Conservation (phyloP, 257 asterid genomes). For the Solanum pennellii region DNA sequence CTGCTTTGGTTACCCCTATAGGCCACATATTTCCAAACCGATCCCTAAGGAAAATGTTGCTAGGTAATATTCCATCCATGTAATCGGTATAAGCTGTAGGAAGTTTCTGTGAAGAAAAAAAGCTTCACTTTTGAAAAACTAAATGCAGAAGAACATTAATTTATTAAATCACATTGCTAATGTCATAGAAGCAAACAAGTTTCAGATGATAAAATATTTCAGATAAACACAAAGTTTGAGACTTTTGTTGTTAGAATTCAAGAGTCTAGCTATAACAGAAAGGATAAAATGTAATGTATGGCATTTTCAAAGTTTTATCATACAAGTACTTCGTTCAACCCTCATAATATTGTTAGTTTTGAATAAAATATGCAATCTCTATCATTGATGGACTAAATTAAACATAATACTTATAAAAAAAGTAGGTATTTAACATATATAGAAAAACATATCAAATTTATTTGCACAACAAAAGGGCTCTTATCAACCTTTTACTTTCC, state of each 20-base stretch:
- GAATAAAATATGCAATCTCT: background rate
- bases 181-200: no score
- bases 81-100: background rate
- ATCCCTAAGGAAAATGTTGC: background rate
- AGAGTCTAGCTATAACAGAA: no score
- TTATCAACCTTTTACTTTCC: background rate
- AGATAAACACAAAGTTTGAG: background rate
- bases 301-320: background rate
- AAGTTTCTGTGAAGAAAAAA: background rate
- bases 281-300: background rate
- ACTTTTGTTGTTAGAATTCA: no score
- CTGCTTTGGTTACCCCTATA: background rate
- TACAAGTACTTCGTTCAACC: background rate
- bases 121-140: background rate
- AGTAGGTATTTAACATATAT: no score
- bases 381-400: background rate
- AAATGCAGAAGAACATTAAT: background rate
- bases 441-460: no score
- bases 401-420: no score
- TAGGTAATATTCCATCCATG: background rate
- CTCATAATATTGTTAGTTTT: background rate
- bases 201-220: background rate
- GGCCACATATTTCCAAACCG: background rate
- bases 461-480: background rate
- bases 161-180: no score